phyloP scores from a whole-genome alignment of 2,329 filamentous ascomycete genomes.

The Anisogramma anomala region DNA sequence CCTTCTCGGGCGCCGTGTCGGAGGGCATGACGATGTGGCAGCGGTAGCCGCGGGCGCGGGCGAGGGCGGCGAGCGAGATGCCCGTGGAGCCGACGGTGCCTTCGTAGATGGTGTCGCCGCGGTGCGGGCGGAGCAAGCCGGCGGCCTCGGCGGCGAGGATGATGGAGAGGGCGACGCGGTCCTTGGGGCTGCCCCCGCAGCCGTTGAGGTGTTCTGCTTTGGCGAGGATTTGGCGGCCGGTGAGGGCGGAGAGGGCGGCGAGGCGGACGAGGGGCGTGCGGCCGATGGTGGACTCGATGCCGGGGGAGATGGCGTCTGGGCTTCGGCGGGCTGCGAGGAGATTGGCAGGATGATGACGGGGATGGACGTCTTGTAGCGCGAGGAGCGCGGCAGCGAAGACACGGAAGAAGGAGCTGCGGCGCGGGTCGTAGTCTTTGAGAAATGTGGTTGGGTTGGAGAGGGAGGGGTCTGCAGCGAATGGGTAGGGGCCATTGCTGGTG shows the following conservation, averaged over 20 bases:
- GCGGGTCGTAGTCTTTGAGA: constrained; percentile 9
- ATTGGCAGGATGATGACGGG: constrained; percentile 12
- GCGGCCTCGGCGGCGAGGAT: constrained; percentile 69
- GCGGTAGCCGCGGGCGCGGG: constrained; percentile 76
- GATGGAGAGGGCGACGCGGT: constrained; percentile 85
- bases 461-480: constrained; percentile 14
- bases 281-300: constrained; percentile 85
- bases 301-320: constrained; percentile 46
- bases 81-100: constrained; percentile 94
- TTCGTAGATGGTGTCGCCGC: constrained; percentile 93
- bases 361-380: constrained; percentile 44
- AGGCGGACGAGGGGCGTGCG: constrained; percentile 85
- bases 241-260: constrained; percentile 72
- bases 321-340: constrained; percentile 15
- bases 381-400: constrained; percentile 37
- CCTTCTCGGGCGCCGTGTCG: constrained; percentile 82
- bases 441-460: constrained; percentile 12
- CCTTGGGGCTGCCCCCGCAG: constrained; percentile 86
- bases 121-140: constrained; percentile 63
- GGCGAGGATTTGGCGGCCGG: constrained; percentile 78
- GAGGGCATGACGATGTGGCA: constrained; percentile 97
- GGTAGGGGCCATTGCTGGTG: constrained; percentile 22
- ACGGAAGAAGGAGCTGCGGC: constrained; percentile 31
- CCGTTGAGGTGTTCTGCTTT: constrained; percentile 97
- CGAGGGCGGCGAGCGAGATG: constrained; percentile 84